Base-by-base conservation (phyloP, 2,329 filamentous ascomycete genomes). In the Fusarium proliferatum region DNA sequence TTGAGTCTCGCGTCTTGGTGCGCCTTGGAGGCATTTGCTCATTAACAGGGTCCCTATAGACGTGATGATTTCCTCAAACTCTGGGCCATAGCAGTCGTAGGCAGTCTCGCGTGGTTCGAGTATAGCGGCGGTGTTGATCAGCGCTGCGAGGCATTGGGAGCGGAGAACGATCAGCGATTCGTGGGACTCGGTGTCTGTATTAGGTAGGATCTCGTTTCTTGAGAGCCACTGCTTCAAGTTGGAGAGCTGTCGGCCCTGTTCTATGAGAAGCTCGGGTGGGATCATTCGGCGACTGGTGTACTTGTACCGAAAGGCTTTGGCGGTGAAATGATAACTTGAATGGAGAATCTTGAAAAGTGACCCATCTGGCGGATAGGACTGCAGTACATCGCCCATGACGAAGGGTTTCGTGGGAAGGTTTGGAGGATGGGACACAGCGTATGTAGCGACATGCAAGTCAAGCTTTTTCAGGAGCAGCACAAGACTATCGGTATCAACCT, bases 361-460 rank as follows among this genome's bases (percentile, higher is more conserved):
- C 3, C 62, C 33, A 21, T 76, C 74, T 1, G 64, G 67, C 0
- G 69, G 56, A 2, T 64, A 56, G 1, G 58, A 59, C 0, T 41
- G n/a, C 1, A 75, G 39, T 1, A 41, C 10, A 0, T 71, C 33
- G 15, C 34, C 38, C 21, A 59, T 42, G 5, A 66, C n/a, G 1
- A 48, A 19, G 9, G 72, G 45, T 4, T 49, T 58, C 15, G 26
- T 19, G 5, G 56, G 60, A 11, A 75, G 60, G 30, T 76, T 33
- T 11, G 74, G 74, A 3, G 72, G 36, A 15, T 49, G 46, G 1
- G 52, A 60, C 5, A 73, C 6, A 0, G 69, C 64, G 5, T 76
- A 76, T 5, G 74, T 76, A 5, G 74, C 72, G 3, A 71, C 51
- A 45, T 76, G 74, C 1, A 76, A 62, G 15, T 76, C 74, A 8